Evolutionary conservation across 768 basidiomycete species (phyloP).

Genomic region (Rhizopogon vesiculosus): DNA sequence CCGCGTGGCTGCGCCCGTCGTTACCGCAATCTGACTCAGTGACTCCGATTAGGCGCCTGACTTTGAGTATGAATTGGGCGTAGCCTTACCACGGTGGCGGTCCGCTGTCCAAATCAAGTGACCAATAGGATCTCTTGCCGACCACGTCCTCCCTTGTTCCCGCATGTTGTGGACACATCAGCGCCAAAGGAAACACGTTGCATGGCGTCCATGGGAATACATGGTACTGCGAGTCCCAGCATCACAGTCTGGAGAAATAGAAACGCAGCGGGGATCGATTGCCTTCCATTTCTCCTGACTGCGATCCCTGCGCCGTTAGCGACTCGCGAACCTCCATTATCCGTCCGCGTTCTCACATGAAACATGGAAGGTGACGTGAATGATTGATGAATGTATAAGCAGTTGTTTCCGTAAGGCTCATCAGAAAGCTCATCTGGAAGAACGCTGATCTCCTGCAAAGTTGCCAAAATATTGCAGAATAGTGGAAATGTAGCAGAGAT

Average conservation of each 20-base stretch:
- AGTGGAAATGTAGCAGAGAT: background rate
- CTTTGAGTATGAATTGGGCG: background rate
- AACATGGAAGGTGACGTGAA: background rate
- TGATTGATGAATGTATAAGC: too few species aligned
- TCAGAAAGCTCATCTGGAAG: background rate
- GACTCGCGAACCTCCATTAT: background rate
- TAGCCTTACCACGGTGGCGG: background rate
- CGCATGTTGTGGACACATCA: background rate
- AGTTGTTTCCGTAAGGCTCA: background rate
- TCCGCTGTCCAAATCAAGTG: background rate
- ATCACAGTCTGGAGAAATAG: too few species aligned
- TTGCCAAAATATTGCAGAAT: background rate
- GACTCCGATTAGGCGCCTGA: background rate
- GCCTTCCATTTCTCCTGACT: background rate
- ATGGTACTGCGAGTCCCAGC: background rate
- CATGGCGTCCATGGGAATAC: background rate
- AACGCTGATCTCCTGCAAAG: too few species aligned
- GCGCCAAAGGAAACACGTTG: background rate
- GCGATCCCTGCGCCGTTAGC: background rate
- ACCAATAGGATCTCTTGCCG: background rate
- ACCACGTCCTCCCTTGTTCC: background rate
- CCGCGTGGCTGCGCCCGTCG: background rate
- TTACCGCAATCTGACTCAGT: background rate
- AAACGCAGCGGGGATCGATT: too few species aligned
- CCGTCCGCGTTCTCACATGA: background rate